Percentiles rank a stretch among this genome's conserved stretches.
phyloP scores from a whole-genome alignment of 2,329 filamentous ascomycete species.

The Fusarium musae region DNA sequence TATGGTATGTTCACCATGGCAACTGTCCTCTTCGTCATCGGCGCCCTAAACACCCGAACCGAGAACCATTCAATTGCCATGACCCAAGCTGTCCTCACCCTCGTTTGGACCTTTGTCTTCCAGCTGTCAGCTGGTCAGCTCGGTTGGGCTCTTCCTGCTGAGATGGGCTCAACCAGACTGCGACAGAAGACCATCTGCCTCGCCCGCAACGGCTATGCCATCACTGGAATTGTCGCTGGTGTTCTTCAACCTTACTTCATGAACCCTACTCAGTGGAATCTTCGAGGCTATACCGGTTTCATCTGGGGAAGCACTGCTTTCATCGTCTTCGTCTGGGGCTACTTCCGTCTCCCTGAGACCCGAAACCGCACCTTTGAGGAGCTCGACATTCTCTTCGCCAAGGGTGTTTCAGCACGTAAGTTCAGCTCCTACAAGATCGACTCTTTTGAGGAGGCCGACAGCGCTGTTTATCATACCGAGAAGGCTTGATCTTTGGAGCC shows the following conservation, averaged over 20 bases:
- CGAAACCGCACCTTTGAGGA: conserved; percentile 63
- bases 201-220: conserved; percentile 43
- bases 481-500: not conserved
- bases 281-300: conserved; percentile 55
- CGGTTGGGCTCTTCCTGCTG: conserved; percentile 49
- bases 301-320: conserved; percentile 44
- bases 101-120: conserved; percentile 50
- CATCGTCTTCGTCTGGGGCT: conserved; percentile 50
- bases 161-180: conserved; percentile 47
- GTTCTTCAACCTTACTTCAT: conserved; percentile 50
- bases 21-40: conserved; percentile 53
- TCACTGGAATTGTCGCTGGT: conserved; percentile 37
- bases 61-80: conserved; percentile 45
- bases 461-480: not conserved
- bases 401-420: conserved; percentile 33
- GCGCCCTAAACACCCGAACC: conserved; percentile 52
- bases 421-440: conserved; percentile 26
- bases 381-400: conserved; percentile 63
- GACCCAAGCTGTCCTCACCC: conserved; percentile 49
- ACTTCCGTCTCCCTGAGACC: conserved; percentile 63
- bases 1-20: conserved; percentile 56
- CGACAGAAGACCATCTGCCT: conserved; percentile 49
- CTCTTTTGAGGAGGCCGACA: conserved; percentile 7
- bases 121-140: conserved; percentile 54
- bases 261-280: conserved; percentile 53